Conservation (phyloP, 2,329 filamentous ascomycete species). For the Aspergillus udagawae region DNA sequence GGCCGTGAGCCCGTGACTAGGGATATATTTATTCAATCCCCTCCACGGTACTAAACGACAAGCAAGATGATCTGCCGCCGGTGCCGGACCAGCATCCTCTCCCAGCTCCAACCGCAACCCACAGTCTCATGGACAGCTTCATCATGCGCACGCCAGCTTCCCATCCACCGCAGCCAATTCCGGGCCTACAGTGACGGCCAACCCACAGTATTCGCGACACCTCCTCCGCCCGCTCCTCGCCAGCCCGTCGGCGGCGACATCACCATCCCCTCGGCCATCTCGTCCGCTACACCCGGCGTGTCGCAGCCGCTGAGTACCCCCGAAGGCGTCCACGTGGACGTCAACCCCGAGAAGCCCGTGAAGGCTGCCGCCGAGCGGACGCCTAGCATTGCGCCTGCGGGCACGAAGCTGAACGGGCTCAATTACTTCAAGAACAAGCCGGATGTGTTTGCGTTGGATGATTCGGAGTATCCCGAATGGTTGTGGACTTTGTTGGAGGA, state of each 20-base stretch:
- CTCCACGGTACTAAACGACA: not conserved
- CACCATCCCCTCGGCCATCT: conserved; percentile 34
- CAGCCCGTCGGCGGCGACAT: conserved; percentile 29
- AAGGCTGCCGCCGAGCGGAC: conserved; percentile 27
- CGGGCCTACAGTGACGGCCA: conserved; percentile 32
- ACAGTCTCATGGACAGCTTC: conserved; percentile 23
- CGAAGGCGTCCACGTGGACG: conserved; percentile 26
- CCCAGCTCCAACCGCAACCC: conserved; percentile 32
- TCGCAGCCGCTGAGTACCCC: conserved; percentile 41
- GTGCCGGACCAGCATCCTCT: conserved; percentile 38
- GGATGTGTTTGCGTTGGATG: conserved; percentile 42
- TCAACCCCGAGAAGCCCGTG: conserved; percentile 21
- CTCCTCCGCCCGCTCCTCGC: conserved; percentile 30
- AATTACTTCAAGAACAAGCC: conserved; percentile 48
- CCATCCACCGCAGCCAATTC: conserved; percentile 27
- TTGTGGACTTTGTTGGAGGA: conserved; percentile 43
- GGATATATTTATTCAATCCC: conserved; percentile 1
- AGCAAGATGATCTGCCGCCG: conserved; percentile 39
- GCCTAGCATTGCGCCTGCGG: conserved; percentile 37
- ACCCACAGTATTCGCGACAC: conserved; percentile 23
- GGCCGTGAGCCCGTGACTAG: too few relatives aligned
- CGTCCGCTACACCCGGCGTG: conserved; percentile 37
- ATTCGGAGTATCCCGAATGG: conserved; percentile 48
- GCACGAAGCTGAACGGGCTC: conserved; percentile 39
- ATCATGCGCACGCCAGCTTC: conserved; percentile 26